Base-by-base conservation (phyloP, 2,329 filamentous ascomycete species). In the Tolypocladium album region DNA sequence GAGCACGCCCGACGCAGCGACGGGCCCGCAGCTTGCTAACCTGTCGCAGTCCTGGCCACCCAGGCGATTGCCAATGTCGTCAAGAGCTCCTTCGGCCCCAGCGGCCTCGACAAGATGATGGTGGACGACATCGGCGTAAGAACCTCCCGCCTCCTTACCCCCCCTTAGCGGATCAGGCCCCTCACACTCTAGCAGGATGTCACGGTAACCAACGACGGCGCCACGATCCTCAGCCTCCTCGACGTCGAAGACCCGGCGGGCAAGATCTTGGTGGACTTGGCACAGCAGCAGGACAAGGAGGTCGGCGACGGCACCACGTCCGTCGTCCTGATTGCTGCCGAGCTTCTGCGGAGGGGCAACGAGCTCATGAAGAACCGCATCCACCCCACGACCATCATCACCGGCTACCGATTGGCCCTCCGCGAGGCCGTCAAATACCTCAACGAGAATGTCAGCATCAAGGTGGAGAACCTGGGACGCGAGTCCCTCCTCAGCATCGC, bases 361-460 rank as follows among this genome's bases (percentile, higher is more conserved):
- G 94, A 99, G 79, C 84, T 99, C 66, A 95, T 97, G 89, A 97
- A 94, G 83, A 99, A 97, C 85, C 90, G 92, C 75, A 99, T 99
- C 84, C 94, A 99, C 79, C 95, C 94, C 60, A 99, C 94, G 34
- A 99, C 95, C 63, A 97, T 99, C 78, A 99, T 99, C 74, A 97
- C 92, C 63, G 94, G 94, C 70, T 99, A 99, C 83, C 86, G 94
- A 71, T 84, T 99, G 70, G 94, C 94, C 62, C 83, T 99, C 67
- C 85, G 94, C 70, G 94, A 99, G 81, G 94, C 94, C 61, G 88
- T 99, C 73, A 95, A 96, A 78, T 99, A 97, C 79, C 95, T 99
- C 88, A 93, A 91, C 78, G 94, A 99, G 77, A 96, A 97, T 75
- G 88, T 99, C 75, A 93, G 90, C 81, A 90, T 91, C 70, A 96